phyloP scores from a whole-genome alignment of 2,329 filamentous ascomycete genomes.

The Pseudogymnoascus sp. region DNA sequence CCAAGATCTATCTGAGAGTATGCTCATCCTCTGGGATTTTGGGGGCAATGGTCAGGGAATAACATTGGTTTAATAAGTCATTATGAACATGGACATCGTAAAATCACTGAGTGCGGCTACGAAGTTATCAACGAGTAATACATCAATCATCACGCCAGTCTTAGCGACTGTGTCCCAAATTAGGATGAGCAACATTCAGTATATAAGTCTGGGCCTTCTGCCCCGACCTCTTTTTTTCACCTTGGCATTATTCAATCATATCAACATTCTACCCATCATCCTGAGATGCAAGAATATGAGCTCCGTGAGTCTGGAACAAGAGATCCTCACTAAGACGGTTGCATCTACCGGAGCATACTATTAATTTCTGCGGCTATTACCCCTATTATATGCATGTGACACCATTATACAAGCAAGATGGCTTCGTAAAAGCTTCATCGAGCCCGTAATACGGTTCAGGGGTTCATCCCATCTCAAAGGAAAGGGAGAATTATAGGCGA shows the following conservation, averaged over 20 bases:
- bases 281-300: no score
- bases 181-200: neutral
- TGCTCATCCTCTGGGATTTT: neutral
- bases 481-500: no score
- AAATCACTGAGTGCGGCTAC: neutral
- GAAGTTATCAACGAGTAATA: neutral
- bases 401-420: neutral
- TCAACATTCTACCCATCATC: no score
- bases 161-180: neutral
- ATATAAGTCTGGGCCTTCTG: no score
- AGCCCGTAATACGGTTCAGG: no score
- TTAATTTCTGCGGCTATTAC: no score
- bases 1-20: neutral
- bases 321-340: no score
- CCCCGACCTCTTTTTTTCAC: no score
- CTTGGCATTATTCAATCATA: no score
- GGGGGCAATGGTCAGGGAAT: neutral
- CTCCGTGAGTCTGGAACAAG: no score
- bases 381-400: no score
- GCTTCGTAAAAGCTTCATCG: neutral
- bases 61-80: neutral
- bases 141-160: neutral
- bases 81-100: neutral
- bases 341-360: no score
- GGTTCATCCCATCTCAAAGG: neutral